Evolutionary conservation across 2,329 filamentous ascomycete genomes (phyloP), one percentile per base, ranked within the genome.

Genomic region (Pyrenophora tritici-repentis): DNA sequence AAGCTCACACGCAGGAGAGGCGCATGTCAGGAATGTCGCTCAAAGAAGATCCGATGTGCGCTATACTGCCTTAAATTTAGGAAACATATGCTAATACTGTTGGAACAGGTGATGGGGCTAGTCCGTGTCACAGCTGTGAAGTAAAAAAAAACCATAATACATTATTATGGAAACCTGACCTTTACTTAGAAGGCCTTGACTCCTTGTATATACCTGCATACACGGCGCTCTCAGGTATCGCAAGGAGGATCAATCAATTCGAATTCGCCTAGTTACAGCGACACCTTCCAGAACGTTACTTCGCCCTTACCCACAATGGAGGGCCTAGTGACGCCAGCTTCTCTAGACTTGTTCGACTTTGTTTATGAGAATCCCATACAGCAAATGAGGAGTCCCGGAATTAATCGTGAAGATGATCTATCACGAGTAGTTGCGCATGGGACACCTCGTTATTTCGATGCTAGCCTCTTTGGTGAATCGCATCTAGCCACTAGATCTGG

Each of bases 1-100:
- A 42, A 42, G 26, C n/a, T 42, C 14, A 42, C 39, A 13, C 26
- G 39, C 17, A 14, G 39, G 16, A 42, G 39, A 42, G 39, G 39
- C 8, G 39, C 39, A 20, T 42, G 39, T 33, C 12, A 42, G 5
- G 39, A 33, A n/a, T 42, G 39, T 14, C 39, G 39, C 20, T 16
- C 3, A 16, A 42, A 20, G 20, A 42, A 42, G 29, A 17, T 33
- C n/a, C 39, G 39, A 42, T 42, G 39, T 42, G 33, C 13, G 39
- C 8, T 42, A 12, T 1, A 10, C 16, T 12, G 2, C 20, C 2
- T n/a, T 18, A 1, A 33, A 4, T 29, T 6, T 9, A 2, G 14
- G n/a, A 39, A 1, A 32, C 2, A 17, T 36, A 10, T 18, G 14
- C 34, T 36, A 18, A 36, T 10, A n/a, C 18, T n/a, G 24, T 3